Base-by-base conservation (phyloP, 73 alveolate genomes). In the Paramecium sexaurelia region DNA sequence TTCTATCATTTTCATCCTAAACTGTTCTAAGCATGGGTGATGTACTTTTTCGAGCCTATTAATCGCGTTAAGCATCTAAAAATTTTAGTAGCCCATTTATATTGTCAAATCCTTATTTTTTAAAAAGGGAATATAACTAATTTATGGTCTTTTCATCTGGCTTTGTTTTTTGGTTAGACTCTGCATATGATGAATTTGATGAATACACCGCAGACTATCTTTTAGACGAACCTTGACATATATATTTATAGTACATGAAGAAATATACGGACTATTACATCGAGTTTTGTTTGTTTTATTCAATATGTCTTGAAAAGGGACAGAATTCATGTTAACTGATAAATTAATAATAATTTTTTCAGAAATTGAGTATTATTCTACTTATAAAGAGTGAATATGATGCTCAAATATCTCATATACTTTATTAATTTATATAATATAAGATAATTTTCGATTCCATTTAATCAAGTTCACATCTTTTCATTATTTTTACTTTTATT, bases 31-130 rank as follows among this genome's bases (percentile, higher is more conserved):
- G 27, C 29, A 78, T 41, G 0, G 86, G 86, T n/a, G 86, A 71
- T 71, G 68, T 22, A 45, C 90, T 78, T 33, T 78, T 41, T 78
- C 47, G 19, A 11, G 68, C 19, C 29, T 45, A 41, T 78, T 78
- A 26, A 22, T 37, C 40, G 2, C 55, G 45, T 24, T 78, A 43
- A 24, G 32, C 39, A 40, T 78, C 90, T 11, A 78, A 43, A 40
- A 41, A 78, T 78, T 78, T 78, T 10, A 78, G 43, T 11, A 78
- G 7, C 19, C 90, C 90, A 78, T 78, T 78, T 0, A 78, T 61
- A 27, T 78, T 78, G 17, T 78, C 90, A 24, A 78, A 78, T 41
- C 90, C 90, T 78, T 78, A 78, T 78, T 78, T 39, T 78, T 78
- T 78, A 45, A 78, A 78, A 7, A 78, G 90, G 17, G 68, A 40